These are phyloP conservation scores for Penicillium italicum DNA, from an alignment of 2,329 filamentous ascomycete species.

Conservation along the genomic window DNA sequence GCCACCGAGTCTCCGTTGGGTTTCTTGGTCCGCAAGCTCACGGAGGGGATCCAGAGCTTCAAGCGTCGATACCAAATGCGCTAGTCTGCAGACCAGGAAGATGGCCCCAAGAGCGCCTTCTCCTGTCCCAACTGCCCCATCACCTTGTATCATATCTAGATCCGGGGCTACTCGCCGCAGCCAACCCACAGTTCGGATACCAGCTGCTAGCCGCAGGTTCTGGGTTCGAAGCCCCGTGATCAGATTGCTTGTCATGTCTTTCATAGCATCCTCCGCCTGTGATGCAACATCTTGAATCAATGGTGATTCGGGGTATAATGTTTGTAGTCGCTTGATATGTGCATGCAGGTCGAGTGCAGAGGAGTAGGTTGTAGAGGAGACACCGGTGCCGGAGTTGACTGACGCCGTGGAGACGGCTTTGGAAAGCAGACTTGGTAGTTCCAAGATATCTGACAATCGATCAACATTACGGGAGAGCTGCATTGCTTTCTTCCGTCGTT, in stretches of 20 bases:
- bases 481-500: constrained; percentile 72
- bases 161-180: constrained; percentile 82
- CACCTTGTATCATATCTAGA: constrained; percentile 51
- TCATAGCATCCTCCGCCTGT: constrained; percentile 84
- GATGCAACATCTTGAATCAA: constrained; percentile 68
- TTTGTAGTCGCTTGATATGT: constrained; percentile 84
- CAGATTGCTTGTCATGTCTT: constrained; percentile 80
- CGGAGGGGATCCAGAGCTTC: constrained; percentile 79
- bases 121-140: constrained; percentile 26
- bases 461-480: constrained; percentile 83
- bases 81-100: constrained; percentile 81
- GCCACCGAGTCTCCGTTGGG: constrained; percentile 41
- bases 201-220: constrained; percentile 79
- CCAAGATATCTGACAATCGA: constrained; percentile 82
- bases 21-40: constrained; percentile 87
- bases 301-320: constrained; percentile 74
- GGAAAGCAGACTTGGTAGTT: constrained; percentile 79
- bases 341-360: constrained; percentile 86
- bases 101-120: constrained; percentile 75
- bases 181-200: constrained; percentile 88
- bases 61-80: constrained; percentile 73
- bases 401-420: constrained; percentile 58
- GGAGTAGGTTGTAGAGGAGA: constrained; percentile 68
- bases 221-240: constrained; percentile 72
- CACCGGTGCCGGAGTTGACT: constrained; percentile 36